A percentile compares a stretch with the other conserved stretches of the same genome.
Conservation (phyloP, 2,329 filamentous ascomycete species). For the Fonsecaea nubica region DNA sequence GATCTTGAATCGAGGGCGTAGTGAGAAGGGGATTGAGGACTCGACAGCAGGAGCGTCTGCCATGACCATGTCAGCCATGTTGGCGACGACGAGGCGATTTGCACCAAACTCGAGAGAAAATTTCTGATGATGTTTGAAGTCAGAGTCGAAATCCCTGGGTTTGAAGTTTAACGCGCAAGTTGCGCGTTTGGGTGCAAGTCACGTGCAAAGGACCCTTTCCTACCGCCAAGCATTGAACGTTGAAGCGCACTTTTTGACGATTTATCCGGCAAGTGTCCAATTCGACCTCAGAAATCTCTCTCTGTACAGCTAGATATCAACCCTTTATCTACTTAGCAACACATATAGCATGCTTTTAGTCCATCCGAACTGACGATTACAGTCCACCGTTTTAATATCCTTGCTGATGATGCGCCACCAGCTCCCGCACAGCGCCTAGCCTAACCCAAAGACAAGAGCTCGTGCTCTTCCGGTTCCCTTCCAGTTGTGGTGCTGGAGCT, state of each 20-base stretch:
- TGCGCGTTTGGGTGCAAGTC: neutral
- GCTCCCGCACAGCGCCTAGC: neutral
- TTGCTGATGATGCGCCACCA: neutral
- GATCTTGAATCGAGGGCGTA: constrained; percentile 59
- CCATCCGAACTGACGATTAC: neutral
- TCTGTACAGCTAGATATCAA: neutral
- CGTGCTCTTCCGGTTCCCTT: neutral
- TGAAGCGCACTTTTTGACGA: neutral
- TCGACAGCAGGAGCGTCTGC: constrained; percentile 30
- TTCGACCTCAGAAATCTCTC: neutral
- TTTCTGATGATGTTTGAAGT: neutral
- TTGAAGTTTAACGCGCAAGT: neutral
- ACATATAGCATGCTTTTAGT: neutral
- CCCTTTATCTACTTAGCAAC: neutral
- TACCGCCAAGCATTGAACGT: neutral
- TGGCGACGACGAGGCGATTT: neutral
- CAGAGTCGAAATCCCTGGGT: neutral
- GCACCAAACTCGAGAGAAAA: neutral
- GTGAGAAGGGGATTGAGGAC: constrained; percentile 28
- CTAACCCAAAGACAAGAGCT: neutral
- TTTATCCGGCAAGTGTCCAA: neutral
- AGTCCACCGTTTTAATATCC: neutral
- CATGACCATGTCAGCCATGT: constrained; percentile 36
- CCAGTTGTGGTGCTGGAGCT: neutral
- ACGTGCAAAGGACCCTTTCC: neutral